Percentiles rank a stretch among this genome's conserved stretches.
These are phyloP conservation scores for Leccinum fibrillosum DNA, from an alignment of 768 basidiomycete genomes.

Conservation along the genomic window DNA sequence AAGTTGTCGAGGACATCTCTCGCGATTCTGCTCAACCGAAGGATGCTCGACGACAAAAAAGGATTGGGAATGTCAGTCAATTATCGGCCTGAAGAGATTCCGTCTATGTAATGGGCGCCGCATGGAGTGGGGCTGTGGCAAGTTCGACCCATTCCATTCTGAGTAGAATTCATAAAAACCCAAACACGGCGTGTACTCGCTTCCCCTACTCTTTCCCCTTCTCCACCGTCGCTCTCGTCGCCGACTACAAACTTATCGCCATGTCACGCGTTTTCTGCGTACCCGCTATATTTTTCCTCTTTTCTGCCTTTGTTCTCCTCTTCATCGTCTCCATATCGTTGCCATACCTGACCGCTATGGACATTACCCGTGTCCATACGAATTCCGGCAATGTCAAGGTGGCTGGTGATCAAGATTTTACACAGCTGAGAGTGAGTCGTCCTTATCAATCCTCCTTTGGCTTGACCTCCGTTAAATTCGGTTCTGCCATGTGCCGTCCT, in stretches of 20 bases:
- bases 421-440: constrained; percentile 54
- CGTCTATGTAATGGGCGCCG: background rate
- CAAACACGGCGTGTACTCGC: background rate
- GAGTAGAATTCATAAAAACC: constrained; percentile 18
- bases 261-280: constrained; percentile 58
- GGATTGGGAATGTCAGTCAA: too few relatives aligned
- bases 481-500: constrained; percentile 4
- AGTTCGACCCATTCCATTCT: constrained; percentile 4
- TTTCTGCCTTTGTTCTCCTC: constrained; percentile 61
- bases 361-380: constrained; percentile 60
- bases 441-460: background rate
- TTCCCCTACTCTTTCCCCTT: constrained; percentile 3
- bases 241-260: background rate
- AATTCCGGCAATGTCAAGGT: constrained; percentile 26
- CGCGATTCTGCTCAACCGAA: too few relatives aligned
- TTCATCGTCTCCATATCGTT: constrained; percentile 70
- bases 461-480: background rate
- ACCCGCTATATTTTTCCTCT: constrained; percentile 55
- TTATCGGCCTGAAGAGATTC: background rate
- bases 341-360: constrained; percentile 63
- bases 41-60: too few relatives aligned
- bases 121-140: background rate
- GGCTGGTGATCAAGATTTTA: constrained; percentile 28
- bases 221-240: constrained; percentile 3
- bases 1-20: too few relatives aligned